These are phyloP conservation scores for Stentor coeruleus DNA, from an alignment of 73 alveolate genomes.

Conservation along the genomic window DNA sequence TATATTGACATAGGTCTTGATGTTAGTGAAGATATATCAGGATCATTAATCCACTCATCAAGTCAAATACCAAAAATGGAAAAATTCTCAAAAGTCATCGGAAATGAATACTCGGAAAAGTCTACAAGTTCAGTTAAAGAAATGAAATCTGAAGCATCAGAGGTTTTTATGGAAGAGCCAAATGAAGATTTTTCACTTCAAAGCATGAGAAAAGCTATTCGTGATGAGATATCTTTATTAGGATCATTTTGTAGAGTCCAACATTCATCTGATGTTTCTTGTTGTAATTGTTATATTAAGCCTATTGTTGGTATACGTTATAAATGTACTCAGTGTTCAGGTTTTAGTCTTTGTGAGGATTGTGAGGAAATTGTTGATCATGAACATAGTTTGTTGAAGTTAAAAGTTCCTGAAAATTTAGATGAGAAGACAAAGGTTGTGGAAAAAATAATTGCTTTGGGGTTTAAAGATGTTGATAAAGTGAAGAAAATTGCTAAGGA, in stretches of 20 bases:
- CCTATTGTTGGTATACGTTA: neutral
- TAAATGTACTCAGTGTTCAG: neutral
- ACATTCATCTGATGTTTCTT: neutral
- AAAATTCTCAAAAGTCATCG: neutral
- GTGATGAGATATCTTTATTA: neutral
- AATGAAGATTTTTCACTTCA: neutral
- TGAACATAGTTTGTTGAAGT: neutral
- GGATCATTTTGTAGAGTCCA: too few relatives aligned
- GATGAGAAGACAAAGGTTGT: too few relatives aligned
- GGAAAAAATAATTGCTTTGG: too few relatives aligned
- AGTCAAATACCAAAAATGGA: neutral
- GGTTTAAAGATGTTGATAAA: too few relatives aligned
- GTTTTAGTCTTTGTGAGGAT: neutral
- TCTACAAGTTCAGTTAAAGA: neutral
- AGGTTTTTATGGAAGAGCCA: neutral
- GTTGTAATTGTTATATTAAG: neutral
- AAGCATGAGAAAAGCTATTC: neutral
- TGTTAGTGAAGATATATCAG: neutral
- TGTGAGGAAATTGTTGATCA: neutral
- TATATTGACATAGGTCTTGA: neutral
- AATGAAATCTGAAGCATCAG: neutral
- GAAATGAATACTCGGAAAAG: neutral
- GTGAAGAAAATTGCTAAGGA: too few relatives aligned
- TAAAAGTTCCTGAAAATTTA: too few relatives aligned
- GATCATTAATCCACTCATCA: neutral